phyloP scores from a whole-genome alignment of 257 asterid species.

The Lantana camara region DNA sequence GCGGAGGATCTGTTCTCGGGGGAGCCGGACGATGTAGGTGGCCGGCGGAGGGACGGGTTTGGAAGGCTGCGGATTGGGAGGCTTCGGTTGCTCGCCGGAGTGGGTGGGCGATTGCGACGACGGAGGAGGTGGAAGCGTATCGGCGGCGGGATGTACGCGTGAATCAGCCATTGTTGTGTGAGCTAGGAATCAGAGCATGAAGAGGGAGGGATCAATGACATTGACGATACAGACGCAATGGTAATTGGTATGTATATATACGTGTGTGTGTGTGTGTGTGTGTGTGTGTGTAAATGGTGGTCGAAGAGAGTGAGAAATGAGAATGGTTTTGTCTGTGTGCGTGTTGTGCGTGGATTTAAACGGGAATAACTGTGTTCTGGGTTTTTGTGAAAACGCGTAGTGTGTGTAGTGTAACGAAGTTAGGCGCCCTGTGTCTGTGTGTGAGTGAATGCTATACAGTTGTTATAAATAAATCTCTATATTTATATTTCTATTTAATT shows the following conservation, averaged over 20 bases:
- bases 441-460: conserved; percentile 19
- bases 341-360: conserved; percentile 19
- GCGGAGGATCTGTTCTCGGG: conserved; percentile 58
- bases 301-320: neutral
- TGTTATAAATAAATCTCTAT: neutral
- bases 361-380: neutral
- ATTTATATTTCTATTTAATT: neutral
- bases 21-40: conserved; percentile 51
- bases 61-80: conserved; percentile 33
- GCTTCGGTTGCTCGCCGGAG: conserved; percentile 28
- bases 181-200: conserved; percentile 16
- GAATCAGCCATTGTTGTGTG: conserved; percentile 32
- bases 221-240: neutral
- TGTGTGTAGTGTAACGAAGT: neutral
- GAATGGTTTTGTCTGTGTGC: neutral
- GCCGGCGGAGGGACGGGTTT: conserved; percentile 44
- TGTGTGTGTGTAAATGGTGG: neutral
- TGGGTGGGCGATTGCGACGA: conserved; percentile 21
- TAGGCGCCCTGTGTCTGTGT: conserved; percentile 28
- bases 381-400: conserved; percentile 24
- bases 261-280: neutral
- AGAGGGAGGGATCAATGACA: neutral
- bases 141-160: conserved; percentile 44
- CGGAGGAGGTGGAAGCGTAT: conserved; percentile 14
- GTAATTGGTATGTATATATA: neutral